phyloP scores from a whole-genome alignment of 225 moss, liverwort and hornwort species.

The Polytrichum commune region DNA sequence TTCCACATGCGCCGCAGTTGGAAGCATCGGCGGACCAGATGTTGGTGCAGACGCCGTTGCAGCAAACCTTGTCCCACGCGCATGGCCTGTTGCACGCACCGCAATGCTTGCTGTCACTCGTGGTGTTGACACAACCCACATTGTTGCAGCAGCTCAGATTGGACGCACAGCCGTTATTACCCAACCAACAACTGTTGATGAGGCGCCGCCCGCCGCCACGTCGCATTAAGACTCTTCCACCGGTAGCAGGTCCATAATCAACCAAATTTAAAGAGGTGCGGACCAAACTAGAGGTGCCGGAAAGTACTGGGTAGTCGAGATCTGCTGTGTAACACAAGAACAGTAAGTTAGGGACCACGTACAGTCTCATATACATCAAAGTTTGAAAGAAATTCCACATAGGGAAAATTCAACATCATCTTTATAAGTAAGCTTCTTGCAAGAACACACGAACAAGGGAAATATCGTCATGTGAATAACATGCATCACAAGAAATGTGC shows the following conservation, averaged over 20 bases:
- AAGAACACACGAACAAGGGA: too few species aligned
- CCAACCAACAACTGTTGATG: background rate
- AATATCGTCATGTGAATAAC: too few species aligned
- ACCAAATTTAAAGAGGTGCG: background rate
- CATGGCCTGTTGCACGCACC: background rate
- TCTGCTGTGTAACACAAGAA: too few species aligned
- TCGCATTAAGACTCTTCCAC: background rate
- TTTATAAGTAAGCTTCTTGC: too few species aligned
- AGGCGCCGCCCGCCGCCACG: background rate
- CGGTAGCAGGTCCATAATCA: background rate
- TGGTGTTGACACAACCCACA: background rate
- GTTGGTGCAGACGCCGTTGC: constrained; percentile 1
- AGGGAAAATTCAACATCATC: too few species aligned
- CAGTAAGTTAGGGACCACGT: too few species aligned
- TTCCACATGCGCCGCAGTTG: background rate
- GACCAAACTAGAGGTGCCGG: too few species aligned
- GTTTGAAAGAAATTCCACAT: too few species aligned
- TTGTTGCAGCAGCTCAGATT: background rate
- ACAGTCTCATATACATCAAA: too few species aligned
- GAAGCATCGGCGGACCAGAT: background rate
- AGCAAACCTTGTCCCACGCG: background rate
- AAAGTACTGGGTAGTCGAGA: too few species aligned
- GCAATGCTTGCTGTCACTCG: background rate
- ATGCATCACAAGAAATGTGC: too few species aligned
- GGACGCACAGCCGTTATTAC: background rate